Percentiles rank a stretch among this genome's conserved stretches.
Evolutionary conservation across 2,329 filamentous ascomycete species (phyloP).

Genomic region (Aspergillus uvarum): DNA sequence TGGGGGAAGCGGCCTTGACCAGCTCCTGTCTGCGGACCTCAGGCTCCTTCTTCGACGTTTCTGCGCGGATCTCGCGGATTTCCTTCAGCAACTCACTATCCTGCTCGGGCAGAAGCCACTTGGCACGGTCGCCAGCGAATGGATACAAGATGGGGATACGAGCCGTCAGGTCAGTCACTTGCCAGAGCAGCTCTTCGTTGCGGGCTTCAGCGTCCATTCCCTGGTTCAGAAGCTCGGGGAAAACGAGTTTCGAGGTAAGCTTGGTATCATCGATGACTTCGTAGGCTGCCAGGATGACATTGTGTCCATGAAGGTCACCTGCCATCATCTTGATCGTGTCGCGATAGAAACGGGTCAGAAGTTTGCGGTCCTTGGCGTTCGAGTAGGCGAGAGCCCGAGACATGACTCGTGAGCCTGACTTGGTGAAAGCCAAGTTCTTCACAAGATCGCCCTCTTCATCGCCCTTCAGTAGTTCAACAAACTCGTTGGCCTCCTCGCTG

Average conservation of each 20-base stretch:
- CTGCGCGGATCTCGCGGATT: conserved; percentile 73
- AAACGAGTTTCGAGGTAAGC: conserved; percentile 78
- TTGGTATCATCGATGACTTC: conserved; percentile 96
- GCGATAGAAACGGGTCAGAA: conserved; percentile 84
- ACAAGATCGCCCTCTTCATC: conserved; percentile 87
- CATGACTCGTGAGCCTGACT: conserved; percentile 78
- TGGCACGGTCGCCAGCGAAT: conserved; percentile 63
- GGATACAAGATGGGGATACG: conserved; percentile 74
- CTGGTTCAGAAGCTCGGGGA: conserved; percentile 79
- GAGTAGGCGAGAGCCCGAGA: conserved; percentile 81
- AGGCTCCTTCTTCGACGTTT: conserved; percentile 90
- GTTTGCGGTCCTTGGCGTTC: conserved; percentile 87
- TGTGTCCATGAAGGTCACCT: conserved; percentile 73
- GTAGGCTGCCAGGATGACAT: conserved; percentile 79
- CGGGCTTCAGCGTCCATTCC: conserved; percentile 45
- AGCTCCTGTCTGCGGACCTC: conserved; percentile 74
- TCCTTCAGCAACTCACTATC: conserved; percentile 73
- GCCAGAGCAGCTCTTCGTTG: conserved; percentile 45
- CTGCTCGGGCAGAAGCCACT: conserved; percentile 62
- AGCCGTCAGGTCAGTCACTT: conserved; percentile 49
- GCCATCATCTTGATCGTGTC: conserved; percentile 85
- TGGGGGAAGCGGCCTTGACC: conserved; percentile 69
- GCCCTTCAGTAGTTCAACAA: conserved; percentile 84
- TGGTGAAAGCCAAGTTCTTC: conserved; percentile 95
- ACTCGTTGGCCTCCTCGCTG: conserved; percentile 79